Evolutionary conservation across 192 early-diverging fungal species (phyloP).

Genomic region (Phlyctochytrium planicorne): DNA sequence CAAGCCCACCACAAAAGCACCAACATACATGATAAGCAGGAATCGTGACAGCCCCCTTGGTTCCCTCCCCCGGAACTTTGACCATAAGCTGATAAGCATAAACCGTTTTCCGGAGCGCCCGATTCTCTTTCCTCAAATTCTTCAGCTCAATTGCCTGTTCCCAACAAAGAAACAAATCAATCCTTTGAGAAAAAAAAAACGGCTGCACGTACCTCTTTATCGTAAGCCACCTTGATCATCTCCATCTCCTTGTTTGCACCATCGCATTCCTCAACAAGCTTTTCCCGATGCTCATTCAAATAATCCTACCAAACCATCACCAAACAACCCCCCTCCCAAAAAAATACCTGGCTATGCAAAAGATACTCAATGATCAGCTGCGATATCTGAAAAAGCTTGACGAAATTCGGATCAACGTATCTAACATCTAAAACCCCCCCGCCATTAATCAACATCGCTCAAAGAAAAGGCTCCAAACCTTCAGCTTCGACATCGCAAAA

Average conservation of each 20-base stretch:
- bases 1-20: not conserved
- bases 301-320: too few species aligned
- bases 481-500: slow-evolving; percentile 55
- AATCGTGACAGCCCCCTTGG: slow-evolving; percentile 10
- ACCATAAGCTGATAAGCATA: slow-evolving; percentile 57
- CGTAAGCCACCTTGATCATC: slow-evolving; percentile 8
- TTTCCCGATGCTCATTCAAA: slow-evolving; percentile 13
- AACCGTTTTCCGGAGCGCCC: slow-evolving; percentile 44
- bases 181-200: not conserved
- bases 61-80: slow-evolving; percentile 36
- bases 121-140: slow-evolving; percentile 41
- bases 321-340: too few species aligned
- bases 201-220: slow-evolving; percentile 31
- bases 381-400: slow-evolving; percentile 57
- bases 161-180: not conserved
- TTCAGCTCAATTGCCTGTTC: slow-evolving; percentile 33
- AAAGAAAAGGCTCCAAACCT: slow-evolving; percentile 26
- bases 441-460: not conserved
- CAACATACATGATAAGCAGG: slow-evolving; percentile 20
- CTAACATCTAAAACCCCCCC: slow-evolving; percentile 44
- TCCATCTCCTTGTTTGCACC: slow-evolving; percentile 12
- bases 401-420: slow-evolving; percentile 50
- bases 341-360: slow-evolving; percentile 49
- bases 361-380: slow-evolving; percentile 60
- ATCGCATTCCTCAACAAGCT: slow-evolving; percentile 25